Percentiles rank a stretch among this genome's conserved stretches.
Evolutionary conservation across 148 eudicot genomes (phyloP).

Genomic region (Dianthus caryophyllus): DNA sequence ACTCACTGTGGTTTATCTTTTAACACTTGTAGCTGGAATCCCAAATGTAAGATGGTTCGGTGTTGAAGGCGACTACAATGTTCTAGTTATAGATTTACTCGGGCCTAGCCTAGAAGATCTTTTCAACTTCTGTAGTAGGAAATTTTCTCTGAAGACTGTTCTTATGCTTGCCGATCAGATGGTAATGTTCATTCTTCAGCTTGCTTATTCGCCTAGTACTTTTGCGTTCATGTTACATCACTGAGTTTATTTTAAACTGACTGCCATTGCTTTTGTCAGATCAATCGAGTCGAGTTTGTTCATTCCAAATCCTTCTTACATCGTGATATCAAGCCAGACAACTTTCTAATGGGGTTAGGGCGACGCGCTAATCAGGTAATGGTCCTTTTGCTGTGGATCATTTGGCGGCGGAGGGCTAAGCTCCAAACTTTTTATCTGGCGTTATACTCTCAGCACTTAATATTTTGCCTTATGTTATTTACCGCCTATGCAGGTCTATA

Average conservation of each 20-base stretch:
- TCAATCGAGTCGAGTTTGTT: constrained; percentile 89
- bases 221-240: background rate
- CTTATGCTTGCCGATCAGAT: constrained; percentile 99
- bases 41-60: constrained; percentile 92
- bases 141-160: constrained; percentile 88
- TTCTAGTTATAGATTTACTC: constrained; percentile 88
- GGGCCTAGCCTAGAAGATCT: constrained; percentile 97
- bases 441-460: background rate
- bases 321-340: constrained; percentile 98
- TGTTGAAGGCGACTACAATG: constrained; percentile 96
- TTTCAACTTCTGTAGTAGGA: constrained; percentile 91
- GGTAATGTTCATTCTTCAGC: constrained; percentile 34
- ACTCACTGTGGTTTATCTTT: constrained; percentile 5
- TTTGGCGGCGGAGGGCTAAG: background rate
- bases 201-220: background rate
- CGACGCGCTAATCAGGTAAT: constrained; percentile 95
- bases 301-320: constrained; percentile 92
- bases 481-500: constrained; percentile 60
- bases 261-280: constrained; percentile 38
- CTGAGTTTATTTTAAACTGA: constrained; percentile 1
- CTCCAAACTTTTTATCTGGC: background rate
- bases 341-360: constrained; percentile 98
- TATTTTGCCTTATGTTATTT: constrained; percentile 14
- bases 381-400: background rate
- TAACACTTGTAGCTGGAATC: constrained; percentile 69